These are phyloP conservation scores for Phylloporus arenicola DNA, from an alignment of 768 basidiomycete species.

Conservation along the genomic window DNA sequence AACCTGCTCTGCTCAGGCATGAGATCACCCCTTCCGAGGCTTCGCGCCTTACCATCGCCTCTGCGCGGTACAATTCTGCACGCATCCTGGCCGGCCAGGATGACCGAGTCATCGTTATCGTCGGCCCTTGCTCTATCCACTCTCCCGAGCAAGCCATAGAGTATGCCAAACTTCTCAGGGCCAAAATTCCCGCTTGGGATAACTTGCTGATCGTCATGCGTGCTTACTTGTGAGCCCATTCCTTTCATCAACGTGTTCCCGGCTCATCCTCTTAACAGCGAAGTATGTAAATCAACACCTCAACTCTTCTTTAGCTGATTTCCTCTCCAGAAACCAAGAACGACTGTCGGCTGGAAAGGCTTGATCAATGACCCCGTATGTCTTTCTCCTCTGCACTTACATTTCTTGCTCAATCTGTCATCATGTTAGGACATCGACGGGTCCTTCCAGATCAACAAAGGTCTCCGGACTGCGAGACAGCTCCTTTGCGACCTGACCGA, in stretches of 20 bases:
- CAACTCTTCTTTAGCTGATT: constrained; percentile 7
- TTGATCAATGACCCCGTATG: constrained; percentile 78
- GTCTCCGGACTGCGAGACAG: constrained; percentile 80
- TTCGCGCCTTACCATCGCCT: constrained; percentile 72
- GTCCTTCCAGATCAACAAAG: constrained; percentile 95
- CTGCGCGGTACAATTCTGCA: constrained; percentile 73
- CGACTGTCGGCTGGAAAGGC: constrained; percentile 98
- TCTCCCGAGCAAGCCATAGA: constrained; percentile 78
- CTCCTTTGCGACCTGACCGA: constrained; percentile 89
- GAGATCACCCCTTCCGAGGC: constrained; percentile 66
- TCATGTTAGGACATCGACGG: constrained; percentile 69
- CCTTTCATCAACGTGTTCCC: constrained; percentile 5
- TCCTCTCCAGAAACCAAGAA: constrained; percentile 76
- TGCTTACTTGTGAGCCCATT: constrained; percentile 82
- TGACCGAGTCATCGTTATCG: constrained; percentile 81
- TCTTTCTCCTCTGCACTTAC: neutral
- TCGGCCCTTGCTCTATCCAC: constrained; percentile 96
- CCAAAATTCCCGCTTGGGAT: constrained; percentile 58
- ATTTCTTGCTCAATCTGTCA: neutral
- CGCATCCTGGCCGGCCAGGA: constrained; percentile 79
- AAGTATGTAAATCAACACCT: constrained; percentile 26
- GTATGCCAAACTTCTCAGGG: constrained; percentile 70
- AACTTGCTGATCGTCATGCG: constrained; percentile 94
- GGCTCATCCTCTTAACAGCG: constrained; percentile 37
- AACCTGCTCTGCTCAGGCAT: constrained; percentile 84